Conservation (phyloP, 257 asterid species). For the Nemophila menziesii region DNA sequence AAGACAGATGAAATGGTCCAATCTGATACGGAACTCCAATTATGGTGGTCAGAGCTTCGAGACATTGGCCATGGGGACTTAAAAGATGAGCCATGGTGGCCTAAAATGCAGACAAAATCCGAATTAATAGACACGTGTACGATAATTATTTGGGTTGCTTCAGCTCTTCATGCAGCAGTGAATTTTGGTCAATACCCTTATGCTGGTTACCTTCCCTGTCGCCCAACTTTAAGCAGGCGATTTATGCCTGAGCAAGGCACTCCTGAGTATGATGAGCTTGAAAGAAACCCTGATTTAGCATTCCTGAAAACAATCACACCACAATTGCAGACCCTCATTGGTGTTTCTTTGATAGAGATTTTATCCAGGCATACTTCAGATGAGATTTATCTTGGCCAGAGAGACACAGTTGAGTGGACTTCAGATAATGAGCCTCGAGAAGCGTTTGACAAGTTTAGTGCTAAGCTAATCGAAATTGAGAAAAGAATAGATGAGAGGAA, state of each 20-base stretch:
- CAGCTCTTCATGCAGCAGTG: slow-evolving; percentile 29
- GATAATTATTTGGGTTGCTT: slow-evolving; percentile 24
- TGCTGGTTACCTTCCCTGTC: slow-evolving; percentile 28
- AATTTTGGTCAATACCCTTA: slow-evolving; percentile 29
- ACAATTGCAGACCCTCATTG: slow-evolving; percentile 21
- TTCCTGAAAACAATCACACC: slow-evolving; percentile 23
- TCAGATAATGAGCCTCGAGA: slow-evolving; percentile 13
- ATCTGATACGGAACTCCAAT: slow-evolving; percentile 20
- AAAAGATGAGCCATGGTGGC: slow-evolving; percentile 26
- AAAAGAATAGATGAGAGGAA: slow-evolving; percentile 14
- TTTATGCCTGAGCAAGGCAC: slow-evolving; percentile 30
- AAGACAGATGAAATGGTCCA: slow-evolving; percentile 14
- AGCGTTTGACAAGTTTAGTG: slow-evolving; percentile 15
- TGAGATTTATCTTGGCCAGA: slow-evolving; percentile 26
- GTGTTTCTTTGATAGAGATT: slow-evolving; percentile 20
- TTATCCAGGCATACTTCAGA: slow-evolving; percentile 23
- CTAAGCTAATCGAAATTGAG: slow-evolving; percentile 15
- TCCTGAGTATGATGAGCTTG: slow-evolving; percentile 22
- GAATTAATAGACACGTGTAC: slow-evolving; percentile 16
- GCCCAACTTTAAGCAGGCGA: slow-evolving; percentile 18
- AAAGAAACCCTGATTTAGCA: slow-evolving; percentile 16
- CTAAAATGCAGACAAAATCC: slow-evolving; percentile 17
- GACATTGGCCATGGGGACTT: slow-evolving; percentile 25
- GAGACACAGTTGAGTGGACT: slow-evolving; percentile 25
- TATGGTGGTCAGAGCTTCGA: slow-evolving; percentile 25